Evolutionary conservation across 2,329 filamentous ascomycete species (phyloP).

Genomic region (Ceratocystis cacaofunesta): DNA sequence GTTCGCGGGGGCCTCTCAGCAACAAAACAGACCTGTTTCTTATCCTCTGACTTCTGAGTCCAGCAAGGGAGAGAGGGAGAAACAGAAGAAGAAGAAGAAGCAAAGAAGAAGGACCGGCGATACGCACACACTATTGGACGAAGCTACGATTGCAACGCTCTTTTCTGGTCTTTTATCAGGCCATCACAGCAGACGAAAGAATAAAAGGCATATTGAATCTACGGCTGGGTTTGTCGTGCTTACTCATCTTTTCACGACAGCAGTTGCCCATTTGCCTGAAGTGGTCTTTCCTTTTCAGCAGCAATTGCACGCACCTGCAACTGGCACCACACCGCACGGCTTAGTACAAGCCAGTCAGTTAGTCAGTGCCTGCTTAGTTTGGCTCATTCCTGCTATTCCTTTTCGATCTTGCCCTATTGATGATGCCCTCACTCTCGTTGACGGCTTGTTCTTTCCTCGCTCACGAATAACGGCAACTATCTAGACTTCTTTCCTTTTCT

Average conservation of each 20-base stretch:
- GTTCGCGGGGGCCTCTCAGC: not conserved
- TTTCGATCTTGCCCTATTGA: not conserved
- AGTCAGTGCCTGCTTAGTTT: not conserved
- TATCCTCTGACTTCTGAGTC: not conserved
- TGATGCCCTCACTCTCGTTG: not conserved
- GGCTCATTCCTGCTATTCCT: not conserved
- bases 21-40: not conserved
- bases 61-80: not conserved
- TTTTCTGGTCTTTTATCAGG: not conserved
- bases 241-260: not conserved
- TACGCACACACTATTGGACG: not conserved
- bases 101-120: not conserved
- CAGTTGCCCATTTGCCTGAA: not conserved
- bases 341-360: not conserved
- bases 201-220: not conserved
- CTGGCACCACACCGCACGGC: not conserved
- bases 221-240: not conserved
- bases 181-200: not conserved
- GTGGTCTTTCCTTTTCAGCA: slow-evolving; percentile 1
- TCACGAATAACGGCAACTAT: slow-evolving; percentile 3
- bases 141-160: not conserved
- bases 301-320: not conserved
- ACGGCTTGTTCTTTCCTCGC: not conserved
- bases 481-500: slow-evolving; percentile 7
- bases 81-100: not conserved